Evolutionary conservation across 1,284 basidiomycete species (phyloP).

Genomic region (Thelephora terrestris): DNA sequence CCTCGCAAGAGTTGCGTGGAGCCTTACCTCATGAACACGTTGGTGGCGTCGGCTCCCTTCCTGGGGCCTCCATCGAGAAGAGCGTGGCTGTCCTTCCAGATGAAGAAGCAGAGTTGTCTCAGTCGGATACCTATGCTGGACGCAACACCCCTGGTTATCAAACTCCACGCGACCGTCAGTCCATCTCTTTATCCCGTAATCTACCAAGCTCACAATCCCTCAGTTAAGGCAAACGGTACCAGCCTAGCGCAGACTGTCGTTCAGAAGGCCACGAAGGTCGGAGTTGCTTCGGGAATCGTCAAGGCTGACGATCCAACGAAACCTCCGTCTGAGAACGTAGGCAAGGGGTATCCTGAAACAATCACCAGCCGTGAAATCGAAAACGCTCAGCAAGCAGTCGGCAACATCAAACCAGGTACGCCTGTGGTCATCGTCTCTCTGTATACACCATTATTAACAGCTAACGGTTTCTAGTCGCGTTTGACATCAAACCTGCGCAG

Average conservation of each 20-base stretch:
- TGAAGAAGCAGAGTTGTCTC: conserved; percentile 11
- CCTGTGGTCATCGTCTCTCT: no score
- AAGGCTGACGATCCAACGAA: not conserved
- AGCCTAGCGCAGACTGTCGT: not conserved
- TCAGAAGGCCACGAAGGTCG: not conserved
- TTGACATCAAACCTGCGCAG: no score
- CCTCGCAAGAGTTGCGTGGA: conserved; percentile 20
- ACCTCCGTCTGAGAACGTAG: no score
- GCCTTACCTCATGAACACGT: conserved; percentile 17
- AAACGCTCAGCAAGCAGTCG: no score
- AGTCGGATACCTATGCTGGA: not conserved
- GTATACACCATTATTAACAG: no score
- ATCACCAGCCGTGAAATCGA: no score
- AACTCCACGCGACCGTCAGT: not conserved
- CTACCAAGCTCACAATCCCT: not conserved
- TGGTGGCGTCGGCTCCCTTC: conserved; percentile 30
- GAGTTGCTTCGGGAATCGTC: not conserved
- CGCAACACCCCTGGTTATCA: not conserved
- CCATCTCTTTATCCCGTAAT: not conserved
- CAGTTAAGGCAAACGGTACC: not conserved
- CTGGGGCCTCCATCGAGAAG: conserved; percentile 24
- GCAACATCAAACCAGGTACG: no score
- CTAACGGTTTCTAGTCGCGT: no score
- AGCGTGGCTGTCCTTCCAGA: conserved; percentile 33
- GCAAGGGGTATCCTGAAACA: no score